Evolutionary conservation across 257 asterid genomes (phyloP).

Genomic region (Fraxinus americana): DNA sequence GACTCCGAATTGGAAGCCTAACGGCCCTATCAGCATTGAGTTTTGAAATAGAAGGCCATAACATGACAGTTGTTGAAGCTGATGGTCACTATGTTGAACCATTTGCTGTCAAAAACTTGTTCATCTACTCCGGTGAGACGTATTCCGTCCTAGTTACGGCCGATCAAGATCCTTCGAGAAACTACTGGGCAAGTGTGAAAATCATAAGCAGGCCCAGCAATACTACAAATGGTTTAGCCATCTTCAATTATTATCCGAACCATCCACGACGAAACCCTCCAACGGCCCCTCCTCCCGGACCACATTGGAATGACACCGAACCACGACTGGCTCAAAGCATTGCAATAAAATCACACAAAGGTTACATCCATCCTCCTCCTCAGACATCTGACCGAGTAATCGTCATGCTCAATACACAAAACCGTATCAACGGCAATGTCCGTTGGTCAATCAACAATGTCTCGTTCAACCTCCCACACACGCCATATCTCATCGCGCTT

Average conservation of each 20-base stretch:
- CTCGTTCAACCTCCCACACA: slow-evolving; percentile 65
- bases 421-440: slow-evolving; percentile 40
- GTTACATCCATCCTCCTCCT: slow-evolving; percentile 66
- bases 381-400: slow-evolving; percentile 60
- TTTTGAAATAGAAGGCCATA: slow-evolving; percentile 87
- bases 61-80: slow-evolving; percentile 88
- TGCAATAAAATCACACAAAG: slow-evolving; percentile 52
- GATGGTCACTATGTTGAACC: slow-evolving; percentile 93
- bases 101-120: slow-evolving; percentile 67
- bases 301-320: slow-evolving; percentile 55
- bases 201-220: slow-evolving; percentile 54
- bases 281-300: slow-evolving; percentile 58
- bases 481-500: slow-evolving; percentile 70
- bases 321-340: slow-evolving; percentile 54
- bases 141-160: slow-evolving; percentile 77
- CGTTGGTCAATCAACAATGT: slow-evolving; percentile 83
- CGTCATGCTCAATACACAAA: slow-evolving; percentile 87
- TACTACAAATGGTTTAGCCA: slow-evolving; percentile 68
- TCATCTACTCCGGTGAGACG: slow-evolving; percentile 84
- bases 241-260: slow-evolving; percentile 75
- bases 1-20: slow-evolving; percentile 79
- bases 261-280: slow-evolving; percentile 60
- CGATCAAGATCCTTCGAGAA: slow-evolving; percentile 69
- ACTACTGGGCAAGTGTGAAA: slow-evolving; percentile 69
- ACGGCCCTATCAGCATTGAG: slow-evolving; percentile 81